Base-by-base conservation (phyloP, 257 asterid genomes). In the Nicotiana sylvestris region DNA sequence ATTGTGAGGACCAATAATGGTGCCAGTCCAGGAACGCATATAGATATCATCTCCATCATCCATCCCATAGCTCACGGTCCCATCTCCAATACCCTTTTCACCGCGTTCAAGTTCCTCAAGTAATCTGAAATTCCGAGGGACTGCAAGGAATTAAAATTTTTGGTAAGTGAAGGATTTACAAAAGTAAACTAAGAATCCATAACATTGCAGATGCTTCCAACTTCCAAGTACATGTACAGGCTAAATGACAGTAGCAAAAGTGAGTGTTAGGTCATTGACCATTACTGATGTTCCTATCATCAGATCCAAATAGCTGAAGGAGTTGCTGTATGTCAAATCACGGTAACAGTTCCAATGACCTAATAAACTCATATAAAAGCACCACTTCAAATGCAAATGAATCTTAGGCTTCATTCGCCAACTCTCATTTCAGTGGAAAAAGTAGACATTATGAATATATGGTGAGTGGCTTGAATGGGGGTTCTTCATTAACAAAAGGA, bases 41-140 rank as follows among this genome's bases (percentile, higher is more conserved):
- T 87, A 89, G 65, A 90, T 86, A 74, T 90, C 92, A 64, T 90
- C 92, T 57, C 91, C 91, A 61, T 90, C 92, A 81, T 90, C 92
- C 91, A 90, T 90, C 66, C 91, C 92, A 83, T 90, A 90, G 76
- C 93, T 90, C 25, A 90, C 93, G 15, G 92, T 87, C 29, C 91
- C 92, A 85, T 90, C 92, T 32, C 93, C 92, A 35, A 89, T 89
- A 62, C 94, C 92, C 85, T 90, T 90, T 83, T 90, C 91, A 30
- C 93, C 93, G 30, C 89, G 91, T 88, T 90, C 93, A 68, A 90
- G 91, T 70, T 89, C 91, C 89, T 88, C 93, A 68, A 90, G 83
- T 91, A 90, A 85, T 80, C 93, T 87, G 80, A 90, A 90, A 84
- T 90, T 90, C 56, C 93, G 83, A 90, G 93, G 93, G 85, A 90